Percentiles rank a stretch among this genome's conserved stretches.
These are phyloP conservation scores for Eremothecium cymbalariae DNA, from an alignment of 1,139 yeast species.

Conservation along the genomic window DNA sequence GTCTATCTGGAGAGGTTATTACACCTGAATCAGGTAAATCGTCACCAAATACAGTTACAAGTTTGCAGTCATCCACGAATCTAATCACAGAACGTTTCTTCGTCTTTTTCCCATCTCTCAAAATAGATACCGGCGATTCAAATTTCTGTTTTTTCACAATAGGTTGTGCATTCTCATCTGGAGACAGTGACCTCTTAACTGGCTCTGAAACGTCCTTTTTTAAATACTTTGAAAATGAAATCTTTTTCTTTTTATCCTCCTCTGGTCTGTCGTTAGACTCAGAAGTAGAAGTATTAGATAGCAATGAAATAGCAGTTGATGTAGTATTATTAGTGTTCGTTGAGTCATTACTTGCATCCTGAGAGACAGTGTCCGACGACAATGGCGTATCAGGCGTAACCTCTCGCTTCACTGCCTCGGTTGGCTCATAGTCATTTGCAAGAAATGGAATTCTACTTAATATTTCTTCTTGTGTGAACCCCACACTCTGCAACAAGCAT, in stretches of 20 bases:
- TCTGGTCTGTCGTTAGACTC: slow-evolving; percentile 10
- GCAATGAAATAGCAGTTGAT: not conserved
- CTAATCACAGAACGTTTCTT: slow-evolving; percentile 16
- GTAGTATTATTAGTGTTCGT: slow-evolving; percentile 1
- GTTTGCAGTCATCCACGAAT: slow-evolving; percentile 23
- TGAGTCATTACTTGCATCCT: slow-evolving; percentile 6
- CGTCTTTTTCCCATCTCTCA: slow-evolving; percentile 14
- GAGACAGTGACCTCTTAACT: slow-evolving; percentile 14
- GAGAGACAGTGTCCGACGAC: slow-evolving; percentile 5
- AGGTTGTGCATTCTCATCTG: slow-evolving; percentile 7
- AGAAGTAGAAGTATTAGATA: not conserved
- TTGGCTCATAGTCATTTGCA: slow-evolving; percentile 3
- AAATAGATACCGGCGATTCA: slow-evolving; percentile 17
- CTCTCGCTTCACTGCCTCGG: slow-evolving; percentile 1
- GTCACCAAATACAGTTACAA: slow-evolving; percentile 30
- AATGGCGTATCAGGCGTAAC: slow-evolving; percentile 4
- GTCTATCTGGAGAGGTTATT: slow-evolving; percentile 24
- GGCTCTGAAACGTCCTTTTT: slow-evolving; percentile 23
- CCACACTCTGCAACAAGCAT: slow-evolving; percentile 13
- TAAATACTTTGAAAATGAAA: slow-evolving; percentile 30
- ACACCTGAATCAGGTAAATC: slow-evolving; percentile 28
- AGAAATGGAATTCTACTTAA: slow-evolving; percentile 9
- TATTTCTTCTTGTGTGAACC: slow-evolving; percentile 13
- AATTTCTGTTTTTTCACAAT: slow-evolving; percentile 5
- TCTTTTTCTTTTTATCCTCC: slow-evolving; percentile 26